These are phyloP conservation scores for Yamadazyma songkhlaensis DNA, from an alignment of 1,139 yeast genomes.

Conservation along the genomic window DNA sequence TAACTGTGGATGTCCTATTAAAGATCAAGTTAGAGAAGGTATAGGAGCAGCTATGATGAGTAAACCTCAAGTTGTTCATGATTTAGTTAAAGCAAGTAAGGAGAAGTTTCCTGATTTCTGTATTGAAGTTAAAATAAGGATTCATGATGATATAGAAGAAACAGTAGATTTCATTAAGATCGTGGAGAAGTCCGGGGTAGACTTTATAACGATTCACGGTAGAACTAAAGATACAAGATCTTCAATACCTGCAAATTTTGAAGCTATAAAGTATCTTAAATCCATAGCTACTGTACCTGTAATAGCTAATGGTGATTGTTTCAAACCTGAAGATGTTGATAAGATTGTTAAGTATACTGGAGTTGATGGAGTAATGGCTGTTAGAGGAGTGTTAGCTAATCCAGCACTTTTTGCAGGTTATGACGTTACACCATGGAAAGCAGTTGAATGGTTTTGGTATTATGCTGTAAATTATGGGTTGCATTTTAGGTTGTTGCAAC, in stretches of 20 bases:
- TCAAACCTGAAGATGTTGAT: conserved; percentile 58
- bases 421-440: conserved; percentile 81
- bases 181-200: conserved; percentile 87
- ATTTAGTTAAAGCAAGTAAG: conserved; percentile 83
- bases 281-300: conserved; percentile 69
- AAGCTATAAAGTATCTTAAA: conserved; percentile 71
- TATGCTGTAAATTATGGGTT: conserved; percentile 75
- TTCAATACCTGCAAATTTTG: conserved; percentile 76
- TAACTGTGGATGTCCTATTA: conserved; percentile 97
- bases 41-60: conserved; percentile 95
- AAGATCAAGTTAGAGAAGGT: conserved; percentile 92
- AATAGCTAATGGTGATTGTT: conserved; percentile 95
- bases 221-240: conserved; percentile 83
- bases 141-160: conserved; percentile 70
- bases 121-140: conserved; percentile 87
- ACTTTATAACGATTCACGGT: conserved; percentile 92
- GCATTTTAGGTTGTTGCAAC: conserved; percentile 81
- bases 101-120: conserved; percentile 69
- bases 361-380: conserved; percentile 95
- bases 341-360: conserved; percentile 64
- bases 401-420: conserved; percentile 86
- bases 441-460: conserved; percentile 81
- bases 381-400: conserved; percentile 78
- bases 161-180: conserved; percentile 70
- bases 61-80: conserved; percentile 74